phyloP scores from a whole-genome alignment of 306 rosid genomes.

The Pyrus bretschneideri region DNA sequence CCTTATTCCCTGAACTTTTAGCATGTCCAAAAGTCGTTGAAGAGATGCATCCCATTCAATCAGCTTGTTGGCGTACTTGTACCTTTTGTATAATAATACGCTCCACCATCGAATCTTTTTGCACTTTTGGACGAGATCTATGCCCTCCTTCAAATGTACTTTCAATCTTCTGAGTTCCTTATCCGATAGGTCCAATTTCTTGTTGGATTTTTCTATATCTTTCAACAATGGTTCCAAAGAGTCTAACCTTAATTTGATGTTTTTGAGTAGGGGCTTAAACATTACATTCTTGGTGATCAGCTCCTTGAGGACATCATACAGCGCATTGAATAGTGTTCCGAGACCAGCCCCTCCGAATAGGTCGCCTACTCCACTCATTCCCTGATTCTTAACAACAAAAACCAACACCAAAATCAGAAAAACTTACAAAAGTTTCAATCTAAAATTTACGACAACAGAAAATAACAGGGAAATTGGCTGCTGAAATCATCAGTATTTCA shows the following conservation, averaged over 20 bases:
- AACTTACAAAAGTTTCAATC: neutral
- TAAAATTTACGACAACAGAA: neutral
- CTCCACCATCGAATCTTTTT: neutral
- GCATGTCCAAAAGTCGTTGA: neutral
- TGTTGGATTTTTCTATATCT: neutral
- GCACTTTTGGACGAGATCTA: neutral
- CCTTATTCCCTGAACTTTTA: constrained; percentile 17
- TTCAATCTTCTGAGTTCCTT: neutral
- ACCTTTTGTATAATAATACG: neutral
- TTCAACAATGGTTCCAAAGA: neutral
- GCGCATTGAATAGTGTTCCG: neutral
- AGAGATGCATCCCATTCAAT: constrained; percentile 18
- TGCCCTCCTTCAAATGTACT: neutral
- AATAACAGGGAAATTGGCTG: too few relatives aligned
- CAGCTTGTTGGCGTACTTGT: constrained; percentile 21
- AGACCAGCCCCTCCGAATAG: neutral
- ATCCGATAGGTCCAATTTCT: neutral
- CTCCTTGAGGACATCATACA: neutral
- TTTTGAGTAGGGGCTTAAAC: neutral
- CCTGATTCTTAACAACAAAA: neutral
- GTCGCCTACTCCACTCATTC: neutral
- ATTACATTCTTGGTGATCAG: neutral
- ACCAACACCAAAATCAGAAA: neutral
- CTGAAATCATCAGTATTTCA: too few relatives aligned
- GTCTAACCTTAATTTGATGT: neutral